phyloP scores from a whole-genome alignment of 257 asterid genomes.

The Jacaranda mimosifolia region DNA sequence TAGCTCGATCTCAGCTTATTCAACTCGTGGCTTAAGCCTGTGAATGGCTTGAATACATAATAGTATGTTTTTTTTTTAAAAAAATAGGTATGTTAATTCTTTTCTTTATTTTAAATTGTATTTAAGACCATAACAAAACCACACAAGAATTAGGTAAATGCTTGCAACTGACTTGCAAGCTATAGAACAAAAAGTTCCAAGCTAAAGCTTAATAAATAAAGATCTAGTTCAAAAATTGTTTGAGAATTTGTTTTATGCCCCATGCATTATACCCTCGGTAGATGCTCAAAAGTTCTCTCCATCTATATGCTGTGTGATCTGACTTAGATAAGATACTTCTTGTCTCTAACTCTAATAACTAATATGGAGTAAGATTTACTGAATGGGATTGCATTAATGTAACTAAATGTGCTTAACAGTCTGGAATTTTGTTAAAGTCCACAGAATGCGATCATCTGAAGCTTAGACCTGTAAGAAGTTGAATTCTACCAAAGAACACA shows the following conservation, averaged over 20 bases:
- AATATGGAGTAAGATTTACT: too few species aligned
- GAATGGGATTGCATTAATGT: neutral
- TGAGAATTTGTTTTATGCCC: neutral
- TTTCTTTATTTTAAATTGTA: too few species aligned
- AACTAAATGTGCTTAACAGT: neutral
- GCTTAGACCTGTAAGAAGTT: neutral
- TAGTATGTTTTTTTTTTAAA: too few species aligned
- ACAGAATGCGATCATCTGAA: neutral
- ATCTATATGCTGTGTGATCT: too few species aligned
- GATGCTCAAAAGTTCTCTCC: neutral
- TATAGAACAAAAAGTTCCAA: neutral
- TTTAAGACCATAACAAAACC: neutral
- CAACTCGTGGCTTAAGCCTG: too few species aligned
- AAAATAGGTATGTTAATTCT: neutral
- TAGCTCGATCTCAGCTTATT: too few species aligned
- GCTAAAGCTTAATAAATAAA: neutral
- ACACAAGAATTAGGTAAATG: neutral
- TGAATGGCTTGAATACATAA: too few species aligned
- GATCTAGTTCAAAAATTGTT: conserved; percentile 1
- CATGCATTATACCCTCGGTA: neutral
- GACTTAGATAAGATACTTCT: neutral
- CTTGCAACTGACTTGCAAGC: neutral
- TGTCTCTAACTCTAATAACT: neutral
- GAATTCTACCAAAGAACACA: neutral
- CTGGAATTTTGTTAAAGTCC: neutral